Evolutionary conservation across 1,139 yeast species (phyloP), one percentile per base, ranked within the genome.

Genomic region (Geotrichum restrictum): DNA sequence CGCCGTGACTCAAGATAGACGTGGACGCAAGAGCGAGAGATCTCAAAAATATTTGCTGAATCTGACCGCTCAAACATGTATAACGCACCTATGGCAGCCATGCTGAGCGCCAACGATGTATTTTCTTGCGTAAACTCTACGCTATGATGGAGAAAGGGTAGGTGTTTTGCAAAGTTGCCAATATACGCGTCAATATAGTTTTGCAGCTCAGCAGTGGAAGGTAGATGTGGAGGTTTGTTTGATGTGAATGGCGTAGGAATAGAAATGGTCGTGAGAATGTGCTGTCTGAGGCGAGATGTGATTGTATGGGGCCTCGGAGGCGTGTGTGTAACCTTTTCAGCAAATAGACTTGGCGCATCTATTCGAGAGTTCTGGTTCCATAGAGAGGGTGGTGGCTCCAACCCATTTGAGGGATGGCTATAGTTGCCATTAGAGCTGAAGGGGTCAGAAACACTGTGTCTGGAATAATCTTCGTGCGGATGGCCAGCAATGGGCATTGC

Each of bases 21-120:
- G 64, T 87, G 94, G 56, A 88, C 83, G 60, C 87, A 83, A 60
- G 79, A 82, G 64, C 93, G 80, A 10, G 95, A 81, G 51, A 88
- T 78, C 65, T 88, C 88, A 69, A 87, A 88, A 52, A 89, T 73
- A 19, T 86, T 74, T 60, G 85, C 76, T 0, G 96, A 86, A 64
- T 86, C 86, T 38, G 82, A 74, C 24, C 87, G 85, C 66, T 89
- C 95, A 69, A 85, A 88, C 1, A 87, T 81, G 63, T 88, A 88
- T 27, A 89, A 73, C 0, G 97, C 96, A 42, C 98, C 98, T 56
- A 89, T 80, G 21, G 95, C 85, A 1, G 95, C 85, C 80, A 89
- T 86, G 11, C 93, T 80, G 52, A 88, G 72, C n/a, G 88, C 68
- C 51, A 89, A 72, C 0, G 96, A 93, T 55, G 85, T 81, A 64